These are phyloP conservation scores for Dendryphion nanum DNA, from an alignment of 2,329 filamentous ascomycete genomes.

Conservation along the genomic window DNA sequence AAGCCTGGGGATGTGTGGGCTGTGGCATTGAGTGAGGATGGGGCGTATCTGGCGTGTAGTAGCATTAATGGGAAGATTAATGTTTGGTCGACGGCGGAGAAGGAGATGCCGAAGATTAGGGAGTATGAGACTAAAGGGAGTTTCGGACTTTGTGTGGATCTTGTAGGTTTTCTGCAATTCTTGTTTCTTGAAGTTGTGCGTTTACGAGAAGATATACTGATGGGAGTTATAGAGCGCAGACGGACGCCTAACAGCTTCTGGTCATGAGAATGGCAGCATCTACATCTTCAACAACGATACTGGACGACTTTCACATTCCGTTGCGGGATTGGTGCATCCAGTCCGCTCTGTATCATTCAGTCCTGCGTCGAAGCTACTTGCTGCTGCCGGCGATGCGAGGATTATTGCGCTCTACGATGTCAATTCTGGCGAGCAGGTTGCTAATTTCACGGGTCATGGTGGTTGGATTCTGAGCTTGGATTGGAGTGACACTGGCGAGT, in stretches of 20 bases:
- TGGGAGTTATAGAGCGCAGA: slow-evolving; percentile 57
- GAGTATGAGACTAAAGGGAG: slow-evolving; percentile 91
- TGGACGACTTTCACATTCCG: slow-evolving; percentile 77
- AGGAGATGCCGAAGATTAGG: slow-evolving; percentile 63
- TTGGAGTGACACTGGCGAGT: slow-evolving; percentile 93
- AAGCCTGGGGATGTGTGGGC: slow-evolving; percentile 80
- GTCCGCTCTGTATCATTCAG: slow-evolving; percentile 86
- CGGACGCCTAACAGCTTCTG: slow-evolving; percentile 83
- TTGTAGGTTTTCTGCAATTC: slow-evolving; percentile 48
- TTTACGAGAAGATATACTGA: too few relatives aligned
- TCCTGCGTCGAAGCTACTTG: slow-evolving; percentile 77
- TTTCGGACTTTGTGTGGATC: slow-evolving; percentile 84
- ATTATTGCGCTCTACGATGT: slow-evolving; percentile 93
- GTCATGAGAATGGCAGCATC: slow-evolving; percentile 86
- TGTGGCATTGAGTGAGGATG: slow-evolving; percentile 78
- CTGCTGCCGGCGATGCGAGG: slow-evolving; percentile 84
- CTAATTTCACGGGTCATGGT: slow-evolving; percentile 74
- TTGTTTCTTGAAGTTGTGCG: slow-evolving; percentile 2
- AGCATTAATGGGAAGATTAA: slow-evolving; percentile 86
- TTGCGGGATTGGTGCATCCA: slow-evolving; percentile 82
- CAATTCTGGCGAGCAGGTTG: slow-evolving; percentile 86
- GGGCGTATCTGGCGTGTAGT: slow-evolving; percentile 79
- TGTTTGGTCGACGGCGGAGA: slow-evolving; percentile 69
- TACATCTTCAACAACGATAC: slow-evolving; percentile 96
- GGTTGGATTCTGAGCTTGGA: slow-evolving; percentile 90